Evolutionary conservation across 2,329 filamentous ascomycete species (phyloP), one percentile per base, ranked within the genome.

Genomic region (Hirsutella thompsonii): DNA sequence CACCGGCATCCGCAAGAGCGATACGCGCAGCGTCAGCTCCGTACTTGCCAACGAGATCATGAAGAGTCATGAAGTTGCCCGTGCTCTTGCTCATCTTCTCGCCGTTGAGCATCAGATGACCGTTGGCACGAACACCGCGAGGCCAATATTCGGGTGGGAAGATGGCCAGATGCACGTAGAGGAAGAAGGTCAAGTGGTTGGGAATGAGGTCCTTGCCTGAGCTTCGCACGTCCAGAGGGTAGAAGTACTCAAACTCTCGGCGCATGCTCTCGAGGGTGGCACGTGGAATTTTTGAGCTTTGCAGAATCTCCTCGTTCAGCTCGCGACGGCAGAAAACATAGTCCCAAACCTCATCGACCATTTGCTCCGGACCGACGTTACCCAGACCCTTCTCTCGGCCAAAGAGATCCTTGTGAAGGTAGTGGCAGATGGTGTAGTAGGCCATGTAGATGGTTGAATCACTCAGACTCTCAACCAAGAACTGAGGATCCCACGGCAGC

Each of bases 21-120:
- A 96, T 83, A 57, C 90, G 78, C 35, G 83, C 83, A 13, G 92
- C 92, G 59, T 96, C 92, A 8, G 92, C 90, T 55, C 92, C 92
- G 53, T 92, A 98, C 62, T 98, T 98, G 52, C 80, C 74, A 13
- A 90, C 82, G 23, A 89, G 75, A 47, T 95, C 85, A 41, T 80
- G 75, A 40, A 96, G 70, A 10, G 92, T 96, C 60, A 98, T 72
- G 70, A 98, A 98, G 67, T 96, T 98, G 47, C 92, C 92, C 0
- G 89, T 95, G 41, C 83, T 90, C 70, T 98, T 98, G 60, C 80
- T 83, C 92, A 98, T 98, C 75, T 98, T 98, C 59, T 94, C 86
- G 38, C 90, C 90, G 59, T 98, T 98, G 48, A 98, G 72, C 61
- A 94, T 78, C 54, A 96, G 67, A 64, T 96, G 90, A 2, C 92